Conservation (phyloP, 208 protist genomes). For the Crithidia bombi region DNA sequence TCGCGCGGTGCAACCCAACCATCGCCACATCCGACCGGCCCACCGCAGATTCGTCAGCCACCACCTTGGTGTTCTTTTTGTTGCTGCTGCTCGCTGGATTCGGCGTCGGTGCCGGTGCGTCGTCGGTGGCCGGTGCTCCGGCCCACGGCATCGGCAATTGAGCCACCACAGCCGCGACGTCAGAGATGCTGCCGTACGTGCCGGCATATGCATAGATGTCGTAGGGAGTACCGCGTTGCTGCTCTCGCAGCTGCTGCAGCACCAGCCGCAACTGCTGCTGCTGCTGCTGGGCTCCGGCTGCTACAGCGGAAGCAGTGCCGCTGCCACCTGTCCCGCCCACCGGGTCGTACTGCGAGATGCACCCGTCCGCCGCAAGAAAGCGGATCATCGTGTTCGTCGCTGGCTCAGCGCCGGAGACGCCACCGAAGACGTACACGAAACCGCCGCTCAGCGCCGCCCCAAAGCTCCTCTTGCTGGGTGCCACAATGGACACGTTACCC, state of each 20-base stretch:
- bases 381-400: conserved; percentile 77
- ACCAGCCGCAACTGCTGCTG: conserved; percentile 30
- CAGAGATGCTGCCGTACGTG: conserved; percentile 39
- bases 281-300: conserved; percentile 35
- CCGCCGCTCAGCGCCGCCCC: conserved; percentile 74
- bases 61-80: not conserved
- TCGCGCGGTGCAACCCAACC: conserved; percentile 66
- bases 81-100: not conserved
- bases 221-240: conserved; percentile 29
- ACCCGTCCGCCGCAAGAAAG: conserved; percentile 84
- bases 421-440: conserved; percentile 88
- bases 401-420: conserved; percentile 63
- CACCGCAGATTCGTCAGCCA: conserved; percentile 7
- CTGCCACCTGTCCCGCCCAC: conserved; percentile 19
- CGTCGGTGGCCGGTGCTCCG: not conserved
- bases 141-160: conserved; percentile 27
- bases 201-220: conserved; percentile 51
- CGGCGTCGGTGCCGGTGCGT: not conserved
- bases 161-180: conserved; percentile 10
- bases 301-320: conserved; percentile 30
- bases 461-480: conserved; percentile 69
- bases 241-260: conserved; percentile 44
- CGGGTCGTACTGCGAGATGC: conserved; percentile 50
- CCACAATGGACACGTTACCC: conserved; percentile 75
- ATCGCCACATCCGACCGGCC: conserved; percentile 9